phyloP scores from a whole-genome alignment of 345 rosid species.

The Arabis alpina region DNA sequence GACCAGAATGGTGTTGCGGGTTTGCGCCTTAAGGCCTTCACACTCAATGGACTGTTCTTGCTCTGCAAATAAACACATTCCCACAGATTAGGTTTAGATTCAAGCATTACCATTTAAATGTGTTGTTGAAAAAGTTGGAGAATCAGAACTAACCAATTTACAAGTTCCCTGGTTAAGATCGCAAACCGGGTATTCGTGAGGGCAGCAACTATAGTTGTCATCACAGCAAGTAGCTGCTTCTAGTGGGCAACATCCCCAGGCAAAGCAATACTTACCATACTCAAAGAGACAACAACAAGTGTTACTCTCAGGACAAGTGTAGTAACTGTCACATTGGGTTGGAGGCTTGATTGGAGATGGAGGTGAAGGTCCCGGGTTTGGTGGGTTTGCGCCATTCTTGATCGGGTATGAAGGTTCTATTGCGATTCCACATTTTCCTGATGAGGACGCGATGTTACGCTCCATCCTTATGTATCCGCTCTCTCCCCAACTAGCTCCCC shows the following conservation, averaged over 20 bases:
- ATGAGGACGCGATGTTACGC: constrained; percentile 47
- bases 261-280: constrained; percentile 65
- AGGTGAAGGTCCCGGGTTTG: constrained; percentile 97
- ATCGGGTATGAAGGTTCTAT: constrained; percentile 86
- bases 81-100: constrained; percentile 2
- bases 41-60: constrained; percentile 72
- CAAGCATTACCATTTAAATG: neutral
- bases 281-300: constrained; percentile 89
- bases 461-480: constrained; percentile 76
- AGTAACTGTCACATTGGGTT: constrained; percentile 69
- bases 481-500: constrained; percentile 93
- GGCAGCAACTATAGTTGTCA: constrained; percentile 87
- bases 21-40: constrained; percentile 76
- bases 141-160: constrained; percentile 53
- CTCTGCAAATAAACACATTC: constrained; percentile 56
- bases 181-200: constrained; percentile 85
- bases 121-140: constrained; percentile 3
- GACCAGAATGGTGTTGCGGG: constrained; percentile 78
- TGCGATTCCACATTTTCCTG: constrained; percentile 93
- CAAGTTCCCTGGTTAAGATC: constrained; percentile 72
- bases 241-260: constrained; percentile 98
- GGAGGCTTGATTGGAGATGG: constrained; percentile 92
- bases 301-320: constrained; percentile 68
- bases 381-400: constrained; percentile 80
- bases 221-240: constrained; percentile 94